Evolutionary conservation across 116 monocot species (phyloP), one percentile per base, ranked within the genome.

Genomic region (Cymodocea nodosa): DNA sequence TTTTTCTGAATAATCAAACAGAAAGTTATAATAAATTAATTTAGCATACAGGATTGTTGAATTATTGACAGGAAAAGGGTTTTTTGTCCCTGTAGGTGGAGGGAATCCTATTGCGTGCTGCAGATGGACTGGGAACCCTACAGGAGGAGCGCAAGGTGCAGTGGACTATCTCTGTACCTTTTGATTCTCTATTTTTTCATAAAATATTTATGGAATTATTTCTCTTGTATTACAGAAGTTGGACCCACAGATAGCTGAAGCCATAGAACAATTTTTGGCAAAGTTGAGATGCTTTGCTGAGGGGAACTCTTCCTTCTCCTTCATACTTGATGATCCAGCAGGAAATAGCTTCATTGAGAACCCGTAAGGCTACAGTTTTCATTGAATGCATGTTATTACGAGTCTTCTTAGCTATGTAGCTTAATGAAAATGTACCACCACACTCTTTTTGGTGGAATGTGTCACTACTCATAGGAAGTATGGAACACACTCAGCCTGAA

Each of bases 321-420:
- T 98, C 65, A 79, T 84, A 52, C 88, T 98, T 71, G 92, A 98
- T 69, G 97, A 98, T 82, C 97, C 92, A 65, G 58, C 97, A 65
- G 97, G 97, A 71, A 98, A 98, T 65, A 91, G 97, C 70, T 88
- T 84, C 51, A 80, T 91, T 73, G 97, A 98, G 73, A 98, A 98
- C 67, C 92, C 79, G 92, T 98, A 86, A 85, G 90, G 39, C 16
- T 48, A 50, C 25, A 22, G 10, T 19, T 19, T 54, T 16, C 54
- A 54, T 54, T 54, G 8, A 18, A 50, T 65, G 50, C 50, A 23
- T 6, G 10, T 37, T 35, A n/a, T 62, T 60, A 60, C 35, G 35
- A 12, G 11, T 36, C 11, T 61, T 61, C 12, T n/a, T 35, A 39
- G 13, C 15, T 18, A 16, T 35, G 0, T 30, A 10, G 44, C 44